These are phyloP conservation scores for Saururus chinensis DNA, from an alignment of 164 flowering plant genomes.

Conservation along the genomic window DNA sequence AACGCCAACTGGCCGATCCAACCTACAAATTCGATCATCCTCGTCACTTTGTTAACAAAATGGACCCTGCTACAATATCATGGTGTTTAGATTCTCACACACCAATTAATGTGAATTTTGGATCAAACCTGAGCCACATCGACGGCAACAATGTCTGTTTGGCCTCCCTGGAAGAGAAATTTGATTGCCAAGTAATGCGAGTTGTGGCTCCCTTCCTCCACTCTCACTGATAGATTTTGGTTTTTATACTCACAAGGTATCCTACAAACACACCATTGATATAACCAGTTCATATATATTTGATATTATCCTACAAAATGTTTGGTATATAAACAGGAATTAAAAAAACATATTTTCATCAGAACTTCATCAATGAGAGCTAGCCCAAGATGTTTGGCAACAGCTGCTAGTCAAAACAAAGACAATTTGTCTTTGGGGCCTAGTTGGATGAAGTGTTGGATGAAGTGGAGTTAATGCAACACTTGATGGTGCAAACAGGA, in stretches of 20 bases:
- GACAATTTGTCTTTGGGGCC: no score
- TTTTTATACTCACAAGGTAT: slow-evolving; percentile 68
- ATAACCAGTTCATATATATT: neutral
- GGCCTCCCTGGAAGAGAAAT: slow-evolving; percentile 83
- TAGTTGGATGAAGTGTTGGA: no score
- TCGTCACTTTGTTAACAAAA: no score
- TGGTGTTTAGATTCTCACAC: no score
- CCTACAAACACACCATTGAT: slow-evolving; percentile 22
- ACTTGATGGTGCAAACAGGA: no score
- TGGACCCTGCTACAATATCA: no score
- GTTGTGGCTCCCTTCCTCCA: slow-evolving; percentile 72
- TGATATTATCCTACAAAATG: neutral
- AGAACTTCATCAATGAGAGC: no score
- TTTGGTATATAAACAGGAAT: no score
- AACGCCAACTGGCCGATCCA: slow-evolving; percentile 53
- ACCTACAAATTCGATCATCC: slow-evolving; percentile 24
- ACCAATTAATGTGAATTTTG: neutral
- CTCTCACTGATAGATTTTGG: slow-evolving; percentile 54
- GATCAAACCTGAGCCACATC: slow-evolving; percentile 49
- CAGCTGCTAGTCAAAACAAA: no score
- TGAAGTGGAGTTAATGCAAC: no score
- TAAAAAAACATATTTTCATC: no score
- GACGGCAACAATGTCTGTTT: slow-evolving; percentile 57
- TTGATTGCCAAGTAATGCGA: slow-evolving; percentile 63
- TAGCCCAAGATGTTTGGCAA: no score